Evolutionary conservation across 495 filamentous ascomycete species (phyloP).

Genomic region (Clohesyomyces aquaticus): DNA sequence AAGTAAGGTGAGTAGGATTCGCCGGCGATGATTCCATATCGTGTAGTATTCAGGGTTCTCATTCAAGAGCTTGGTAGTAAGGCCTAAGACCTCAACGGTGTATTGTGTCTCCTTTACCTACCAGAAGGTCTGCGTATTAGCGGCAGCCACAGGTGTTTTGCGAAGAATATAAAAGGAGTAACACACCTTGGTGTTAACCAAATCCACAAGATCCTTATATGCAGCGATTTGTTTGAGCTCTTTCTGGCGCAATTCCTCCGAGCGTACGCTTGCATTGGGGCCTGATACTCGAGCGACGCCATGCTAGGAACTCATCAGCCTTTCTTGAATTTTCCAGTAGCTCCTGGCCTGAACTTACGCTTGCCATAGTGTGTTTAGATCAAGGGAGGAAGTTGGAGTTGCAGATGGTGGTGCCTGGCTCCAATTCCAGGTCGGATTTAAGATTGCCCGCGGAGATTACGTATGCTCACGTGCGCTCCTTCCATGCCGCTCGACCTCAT

Average conservation of each 20-base stretch:
- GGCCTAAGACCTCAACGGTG: slow-evolving; percentile 66
- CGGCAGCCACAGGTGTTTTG: no score
- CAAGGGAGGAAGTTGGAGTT: not conserved
- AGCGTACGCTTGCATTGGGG: slow-evolving; percentile 53
- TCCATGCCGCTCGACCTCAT: not conserved
- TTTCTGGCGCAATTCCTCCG: slow-evolving; percentile 66
- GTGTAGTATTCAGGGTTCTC: slow-evolving; percentile 98
- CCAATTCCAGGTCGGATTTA: not conserved
- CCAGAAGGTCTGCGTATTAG: not conserved
- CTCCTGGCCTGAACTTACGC: slow-evolving; percentile 32
- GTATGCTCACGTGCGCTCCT: not conserved
- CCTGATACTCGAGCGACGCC: slow-evolving; percentile 70
- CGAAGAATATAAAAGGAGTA: not conserved
- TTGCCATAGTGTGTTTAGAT: slow-evolving; percentile 38
- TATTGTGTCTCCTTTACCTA: slow-evolving; percentile 64
- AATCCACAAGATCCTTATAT: slow-evolving; percentile 72
- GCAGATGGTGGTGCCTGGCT: not conserved
- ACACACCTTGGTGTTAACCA: slow-evolving; percentile 63
- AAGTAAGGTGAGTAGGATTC: slow-evolving; percentile 58
- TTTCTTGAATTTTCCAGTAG: not conserved
- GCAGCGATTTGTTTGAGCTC: slow-evolving; percentile 77
- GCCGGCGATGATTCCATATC: slow-evolving; percentile 92
- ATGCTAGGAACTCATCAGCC: slow-evolving; percentile 60
- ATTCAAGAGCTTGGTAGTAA: slow-evolving; percentile 78
- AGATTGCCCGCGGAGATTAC: not conserved